Conservation (phyloP, 2,329 filamentous ascomycete species). For the Sodiomyces alkalinus region DNA sequence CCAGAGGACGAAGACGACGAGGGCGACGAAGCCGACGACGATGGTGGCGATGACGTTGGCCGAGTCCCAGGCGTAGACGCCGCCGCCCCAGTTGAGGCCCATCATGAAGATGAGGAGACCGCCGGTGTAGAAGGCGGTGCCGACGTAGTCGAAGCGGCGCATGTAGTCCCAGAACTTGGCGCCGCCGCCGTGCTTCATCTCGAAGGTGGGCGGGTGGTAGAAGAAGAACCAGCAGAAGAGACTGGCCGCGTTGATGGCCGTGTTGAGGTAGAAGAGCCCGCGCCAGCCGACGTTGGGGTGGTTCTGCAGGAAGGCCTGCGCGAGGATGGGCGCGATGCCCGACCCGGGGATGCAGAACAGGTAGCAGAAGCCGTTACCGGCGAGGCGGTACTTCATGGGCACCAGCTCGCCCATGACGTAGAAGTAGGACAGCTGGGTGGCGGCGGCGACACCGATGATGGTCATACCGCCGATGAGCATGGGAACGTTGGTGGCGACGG, state of each 20-base stretch:
- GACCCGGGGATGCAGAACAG: conserved; percentile 15
- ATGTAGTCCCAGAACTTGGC: conserved; percentile 11
- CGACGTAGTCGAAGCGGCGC: conserved; percentile 17
- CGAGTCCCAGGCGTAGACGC: conserved; percentile 16
- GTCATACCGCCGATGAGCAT: conserved; percentile 20
- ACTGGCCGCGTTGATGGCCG: conserved; percentile 13
- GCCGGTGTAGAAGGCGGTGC: conserved; percentile 14
- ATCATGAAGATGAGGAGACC: conserved; percentile 16
- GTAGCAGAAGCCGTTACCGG: conserved; percentile 17
- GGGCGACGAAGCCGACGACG: conserved; percentile 11
- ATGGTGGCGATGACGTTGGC: conserved; percentile 15
- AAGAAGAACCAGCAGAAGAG: conserved; percentile 16
- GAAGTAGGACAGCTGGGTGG: conserved; percentile 21
- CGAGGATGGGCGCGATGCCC: conserved; percentile 13
- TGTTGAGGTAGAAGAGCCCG: conserved; percentile 14
- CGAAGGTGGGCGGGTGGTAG: conserved; percentile 18
- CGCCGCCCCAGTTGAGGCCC: conserved; percentile 17
- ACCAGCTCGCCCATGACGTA: conserved; percentile 22
- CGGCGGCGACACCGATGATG: conserved; percentile 19
- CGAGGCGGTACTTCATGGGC: conserved; percentile 19
- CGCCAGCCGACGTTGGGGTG: conserved; percentile 14
- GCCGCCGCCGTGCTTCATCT: conserved; percentile 13
- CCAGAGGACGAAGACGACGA: conserved; percentile 13
- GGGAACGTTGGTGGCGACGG: conserved; percentile 18
- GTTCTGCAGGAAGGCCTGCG: conserved; percentile 12